Conservation (phyloP, 306 rosid genomes). For the Vigna reflexopilosa region DNA sequence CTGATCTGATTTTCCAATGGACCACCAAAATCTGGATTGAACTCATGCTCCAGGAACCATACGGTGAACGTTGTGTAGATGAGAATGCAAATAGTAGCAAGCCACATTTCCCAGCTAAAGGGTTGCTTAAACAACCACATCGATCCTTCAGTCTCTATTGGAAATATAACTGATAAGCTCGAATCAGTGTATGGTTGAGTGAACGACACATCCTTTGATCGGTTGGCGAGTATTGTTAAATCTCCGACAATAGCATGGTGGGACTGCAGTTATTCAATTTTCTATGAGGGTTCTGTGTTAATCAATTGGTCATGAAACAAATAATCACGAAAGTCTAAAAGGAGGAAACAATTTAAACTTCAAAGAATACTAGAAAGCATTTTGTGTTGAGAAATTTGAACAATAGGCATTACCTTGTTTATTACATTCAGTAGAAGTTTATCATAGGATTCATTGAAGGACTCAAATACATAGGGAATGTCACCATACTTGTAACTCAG, state of each 20-base stretch:
- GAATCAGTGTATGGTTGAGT: constrained; percentile 75
- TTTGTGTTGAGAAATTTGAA: neutral
- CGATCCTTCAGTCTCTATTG: constrained; percentile 47
- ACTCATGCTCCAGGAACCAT: constrained; percentile 70
- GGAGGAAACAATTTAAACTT: neutral
- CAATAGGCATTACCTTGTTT: constrained; percentile 47
- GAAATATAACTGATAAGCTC: constrained; percentile 58
- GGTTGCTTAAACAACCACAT: constrained; percentile 69
- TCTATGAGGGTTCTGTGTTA: neutral
- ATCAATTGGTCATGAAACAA: neutral
- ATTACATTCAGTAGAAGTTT: constrained; percentile 38
- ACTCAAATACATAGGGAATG: constrained; percentile 44
- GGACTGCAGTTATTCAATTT: constrained; percentile 42
- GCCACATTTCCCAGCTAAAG: constrained; percentile 65
- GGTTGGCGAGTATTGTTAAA: constrained; percentile 56
- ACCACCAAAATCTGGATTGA: constrained; percentile 63
- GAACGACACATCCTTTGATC: constrained; percentile 55
- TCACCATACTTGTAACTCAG: constrained; percentile 42
- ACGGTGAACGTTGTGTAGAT: constrained; percentile 61
- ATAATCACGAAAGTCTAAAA: neutral
- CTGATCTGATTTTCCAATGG: constrained; percentile 62
- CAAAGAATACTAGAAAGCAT: neutral
- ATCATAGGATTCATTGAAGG: constrained; percentile 42
- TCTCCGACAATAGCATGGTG: constrained; percentile 68
- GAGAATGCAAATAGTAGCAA: constrained; percentile 47